These are phyloP conservation scores for Malus hybrid DNA, from an alignment of 331 rosid genomes.

Conservation along the genomic window DNA sequence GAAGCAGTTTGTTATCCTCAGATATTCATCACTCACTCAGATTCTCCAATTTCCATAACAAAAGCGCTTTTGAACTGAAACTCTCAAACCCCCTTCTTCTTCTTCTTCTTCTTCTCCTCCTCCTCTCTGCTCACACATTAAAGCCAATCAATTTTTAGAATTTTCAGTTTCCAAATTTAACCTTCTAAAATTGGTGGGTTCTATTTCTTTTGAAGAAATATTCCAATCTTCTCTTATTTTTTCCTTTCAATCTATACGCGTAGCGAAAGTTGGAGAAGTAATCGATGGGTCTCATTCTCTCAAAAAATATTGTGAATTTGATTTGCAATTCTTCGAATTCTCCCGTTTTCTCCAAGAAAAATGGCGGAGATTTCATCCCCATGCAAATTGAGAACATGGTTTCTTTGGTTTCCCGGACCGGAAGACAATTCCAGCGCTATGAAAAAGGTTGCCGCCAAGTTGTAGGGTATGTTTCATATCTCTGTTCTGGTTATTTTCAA, in stretches of 20 bases:
- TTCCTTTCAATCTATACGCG: not conserved
- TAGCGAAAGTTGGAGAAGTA: not conserved
- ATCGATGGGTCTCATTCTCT: constrained; percentile 62
- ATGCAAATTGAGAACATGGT: constrained; percentile 39
- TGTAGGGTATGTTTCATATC: constrained; percentile 58
- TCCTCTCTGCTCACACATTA: not conserved
- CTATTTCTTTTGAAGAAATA: not conserved
- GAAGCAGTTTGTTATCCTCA: not conserved
- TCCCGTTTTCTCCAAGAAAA: constrained; percentile 18
- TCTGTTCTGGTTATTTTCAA: not conserved
- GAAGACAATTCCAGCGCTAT: constrained; percentile 76
- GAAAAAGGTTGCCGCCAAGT: constrained; percentile 64
- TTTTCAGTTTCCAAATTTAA: not conserved
- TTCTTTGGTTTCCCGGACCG: constrained; percentile 59
- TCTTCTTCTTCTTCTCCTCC: fast-evolving
- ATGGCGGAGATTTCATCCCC: constrained; percentile 31
- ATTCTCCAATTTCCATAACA: not conserved
- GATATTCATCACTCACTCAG: not conserved
- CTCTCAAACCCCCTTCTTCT: not conserved
- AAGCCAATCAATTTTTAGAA: not conserved
- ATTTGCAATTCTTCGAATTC: constrained; percentile 17
- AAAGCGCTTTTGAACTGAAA: not conserved
- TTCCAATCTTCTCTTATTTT: not conserved
- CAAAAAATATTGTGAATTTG: constrained; percentile 30
- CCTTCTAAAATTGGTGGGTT: not conserved